A percentile compares a stretch with the other conserved stretches of the same genome.
phyloP scores from a whole-genome alignment of 176 grass and related monocot species.

The Puccinellia tenuiflora region DNA sequence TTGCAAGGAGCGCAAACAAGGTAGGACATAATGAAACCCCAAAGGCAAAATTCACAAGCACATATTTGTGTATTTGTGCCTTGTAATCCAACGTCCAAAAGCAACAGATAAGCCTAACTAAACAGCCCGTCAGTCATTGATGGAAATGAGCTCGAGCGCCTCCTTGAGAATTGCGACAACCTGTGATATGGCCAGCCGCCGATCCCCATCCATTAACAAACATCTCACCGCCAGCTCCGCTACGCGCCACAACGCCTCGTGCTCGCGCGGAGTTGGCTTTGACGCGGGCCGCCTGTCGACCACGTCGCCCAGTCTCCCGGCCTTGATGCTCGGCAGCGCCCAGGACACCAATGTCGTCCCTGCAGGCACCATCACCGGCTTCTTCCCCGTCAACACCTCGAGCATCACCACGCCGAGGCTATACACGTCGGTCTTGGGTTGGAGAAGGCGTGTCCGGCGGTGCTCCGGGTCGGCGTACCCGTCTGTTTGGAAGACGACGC shows the following conservation, averaged over 20 bases:
- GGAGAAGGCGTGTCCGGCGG: rapidly evolving
- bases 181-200: not conserved
- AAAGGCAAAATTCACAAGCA: too few relatives aligned
- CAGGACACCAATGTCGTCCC: not conserved
- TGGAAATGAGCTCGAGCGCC: not conserved
- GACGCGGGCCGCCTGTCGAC: not conserved
- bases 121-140: not conserved
- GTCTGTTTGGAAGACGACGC: not conserved
- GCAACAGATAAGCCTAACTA: too few relatives aligned
- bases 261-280: not conserved
- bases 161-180: not conserved
- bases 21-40: too few relatives aligned
- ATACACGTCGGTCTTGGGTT: constrained; percentile 44
- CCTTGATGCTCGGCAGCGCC: not conserved
- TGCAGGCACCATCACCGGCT: not conserved
- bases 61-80: too few relatives aligned
- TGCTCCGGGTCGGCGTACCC: not conserved
- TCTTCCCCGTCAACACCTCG: constrained; percentile 50
- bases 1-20: too few relatives aligned
- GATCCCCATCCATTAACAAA: not conserved
- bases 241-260: not conserved
- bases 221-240: not conserved
- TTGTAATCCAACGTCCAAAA: too few relatives aligned
- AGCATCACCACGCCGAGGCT: constrained; percentile 68
- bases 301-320: not conserved